A percentile compares a stretch with the other conserved stretches of the same genome.
Conservation (phyloP, 805 yeast genomes). For the Candida coquimbonensis region DNA sequence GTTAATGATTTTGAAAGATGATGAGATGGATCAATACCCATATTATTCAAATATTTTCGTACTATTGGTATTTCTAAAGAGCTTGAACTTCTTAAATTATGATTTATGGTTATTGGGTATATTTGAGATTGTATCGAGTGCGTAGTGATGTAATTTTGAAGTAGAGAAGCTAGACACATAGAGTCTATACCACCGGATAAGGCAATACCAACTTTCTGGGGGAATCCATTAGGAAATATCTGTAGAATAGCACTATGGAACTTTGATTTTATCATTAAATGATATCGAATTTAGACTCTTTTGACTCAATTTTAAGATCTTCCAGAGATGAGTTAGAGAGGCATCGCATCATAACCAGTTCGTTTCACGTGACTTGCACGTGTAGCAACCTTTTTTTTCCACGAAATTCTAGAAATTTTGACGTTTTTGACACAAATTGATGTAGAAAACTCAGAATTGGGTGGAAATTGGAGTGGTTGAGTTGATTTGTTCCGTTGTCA, state of each 20-base stretch:
- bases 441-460: too few relatives aligned
- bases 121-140: conserved; percentile 28
- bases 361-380: too few relatives aligned
- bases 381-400: too few relatives aligned
- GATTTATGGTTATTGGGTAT: conserved; percentile 62
- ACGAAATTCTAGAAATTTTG: too few relatives aligned
- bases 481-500: too few relatives aligned
- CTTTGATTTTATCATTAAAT: not conserved
- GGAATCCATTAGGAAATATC: conserved; percentile 9
- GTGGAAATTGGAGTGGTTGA: too few relatives aligned
- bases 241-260: not conserved
- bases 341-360: too few relatives aligned
- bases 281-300: not conserved
- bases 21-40: conserved; percentile 20
- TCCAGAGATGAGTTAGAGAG: too few relatives aligned
- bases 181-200: conserved; percentile 83
- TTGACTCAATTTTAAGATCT: too few relatives aligned
- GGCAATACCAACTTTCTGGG: conserved; percentile 41
- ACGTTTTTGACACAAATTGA: too few relatives aligned
- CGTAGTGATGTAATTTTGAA: conserved; percentile 29
- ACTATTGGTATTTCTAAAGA: conserved; percentile 21
- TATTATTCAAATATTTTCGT: conserved; percentile 8
- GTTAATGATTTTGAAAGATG: conserved; percentile 25
- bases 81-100: conserved; percentile 39
- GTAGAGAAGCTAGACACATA: conserved; percentile 53